phyloP scores from a whole-genome alignment of 139 green algal genomes.

The Spirogloea muscicola region DNA sequence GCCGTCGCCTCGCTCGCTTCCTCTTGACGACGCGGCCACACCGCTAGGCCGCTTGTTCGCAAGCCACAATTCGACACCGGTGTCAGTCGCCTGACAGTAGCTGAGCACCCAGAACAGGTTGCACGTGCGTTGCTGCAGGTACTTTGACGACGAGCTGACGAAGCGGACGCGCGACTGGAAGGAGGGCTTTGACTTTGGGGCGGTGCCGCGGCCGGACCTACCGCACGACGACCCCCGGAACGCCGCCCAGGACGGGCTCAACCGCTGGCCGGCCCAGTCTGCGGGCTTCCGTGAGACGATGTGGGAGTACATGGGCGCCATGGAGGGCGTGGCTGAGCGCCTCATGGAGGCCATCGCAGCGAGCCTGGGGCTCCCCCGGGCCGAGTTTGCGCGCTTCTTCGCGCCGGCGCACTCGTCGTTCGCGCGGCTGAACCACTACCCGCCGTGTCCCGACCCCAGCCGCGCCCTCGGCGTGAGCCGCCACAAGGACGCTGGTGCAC shows the following conservation, averaged over 20 bases:
- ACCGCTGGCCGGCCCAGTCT: conserved; percentile 4
- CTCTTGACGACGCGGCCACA: too few relatives aligned
- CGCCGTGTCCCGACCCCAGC: conserved; percentile 20
- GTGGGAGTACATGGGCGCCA: conserved; percentile 27
- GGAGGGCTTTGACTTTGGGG: conserved; percentile 54
- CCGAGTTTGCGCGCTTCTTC: too few relatives aligned
- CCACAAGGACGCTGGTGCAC: conserved; percentile 62
- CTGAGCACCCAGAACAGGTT: too few relatives aligned
- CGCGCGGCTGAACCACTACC: conserved; percentile 60
- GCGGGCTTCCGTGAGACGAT: background rate
- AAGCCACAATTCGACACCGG: too few relatives aligned
- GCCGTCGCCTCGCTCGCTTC: too few relatives aligned
- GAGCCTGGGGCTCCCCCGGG: conserved; percentile 36
- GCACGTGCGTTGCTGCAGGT: conserved; percentile 47
- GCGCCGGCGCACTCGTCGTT: too few relatives aligned
- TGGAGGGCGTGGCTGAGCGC: too few relatives aligned
- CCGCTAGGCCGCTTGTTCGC: too few relatives aligned
- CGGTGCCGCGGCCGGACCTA: background rate
- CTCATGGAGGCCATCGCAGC: conserved; percentile 30
- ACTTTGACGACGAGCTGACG: conserved; percentile 52
- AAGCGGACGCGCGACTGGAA: conserved; percentile 58
- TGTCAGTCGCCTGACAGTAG: too few relatives aligned
- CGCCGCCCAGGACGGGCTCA: conserved; percentile 6
- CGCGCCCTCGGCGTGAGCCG: conserved; percentile 50
- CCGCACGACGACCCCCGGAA: background rate